Evolutionary conservation across 108 stramenopile species (phyloP).

Genomic region (Schizochytrium sp.): DNA sequence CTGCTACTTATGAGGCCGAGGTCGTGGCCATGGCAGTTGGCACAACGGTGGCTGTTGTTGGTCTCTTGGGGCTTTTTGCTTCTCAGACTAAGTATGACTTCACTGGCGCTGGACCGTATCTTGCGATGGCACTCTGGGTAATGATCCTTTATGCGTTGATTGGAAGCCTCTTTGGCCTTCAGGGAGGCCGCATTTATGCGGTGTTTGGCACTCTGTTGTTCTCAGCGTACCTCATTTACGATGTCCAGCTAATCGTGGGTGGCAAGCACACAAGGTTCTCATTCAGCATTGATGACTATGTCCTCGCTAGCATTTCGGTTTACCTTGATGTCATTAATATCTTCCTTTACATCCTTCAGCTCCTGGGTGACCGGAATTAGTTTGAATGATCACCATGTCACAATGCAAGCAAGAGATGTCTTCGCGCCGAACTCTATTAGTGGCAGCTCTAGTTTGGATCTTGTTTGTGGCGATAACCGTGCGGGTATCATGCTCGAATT

Average conservation of each 20-base stretch:
- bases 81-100: conserved; percentile 91
- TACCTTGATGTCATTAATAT: conserved; percentile 93
- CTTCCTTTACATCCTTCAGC: conserved; percentile 86
- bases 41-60: conserved; percentile 3
- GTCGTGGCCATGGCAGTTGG: conserved; percentile 53
- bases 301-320: conserved; percentile 86
- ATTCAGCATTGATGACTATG: conserved; percentile 91
- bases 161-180: conserved; percentile 62
- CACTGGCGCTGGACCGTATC: conserved; percentile 82
- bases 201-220: conserved; percentile 80
- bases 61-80: conserved; percentile 70
- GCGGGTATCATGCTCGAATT: too few relatives aligned
- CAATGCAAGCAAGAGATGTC: too few relatives aligned
- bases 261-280: conserved; percentile 80
- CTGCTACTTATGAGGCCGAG: not conserved
- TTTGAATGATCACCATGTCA: not conserved
- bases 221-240: conserved; percentile 81
- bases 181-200: not conserved
- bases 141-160: conserved; percentile 61
- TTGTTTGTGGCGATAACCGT: too few relatives aligned
- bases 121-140: conserved; percentile 68
- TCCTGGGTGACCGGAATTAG: conserved; percentile 69
- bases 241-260: conserved; percentile 34
- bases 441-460: too few relatives aligned
- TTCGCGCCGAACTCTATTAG: too few relatives aligned